Base-by-base conservation (phyloP, 1,284 basidiomycete species). In the Apiotrichum gracile region DNA sequence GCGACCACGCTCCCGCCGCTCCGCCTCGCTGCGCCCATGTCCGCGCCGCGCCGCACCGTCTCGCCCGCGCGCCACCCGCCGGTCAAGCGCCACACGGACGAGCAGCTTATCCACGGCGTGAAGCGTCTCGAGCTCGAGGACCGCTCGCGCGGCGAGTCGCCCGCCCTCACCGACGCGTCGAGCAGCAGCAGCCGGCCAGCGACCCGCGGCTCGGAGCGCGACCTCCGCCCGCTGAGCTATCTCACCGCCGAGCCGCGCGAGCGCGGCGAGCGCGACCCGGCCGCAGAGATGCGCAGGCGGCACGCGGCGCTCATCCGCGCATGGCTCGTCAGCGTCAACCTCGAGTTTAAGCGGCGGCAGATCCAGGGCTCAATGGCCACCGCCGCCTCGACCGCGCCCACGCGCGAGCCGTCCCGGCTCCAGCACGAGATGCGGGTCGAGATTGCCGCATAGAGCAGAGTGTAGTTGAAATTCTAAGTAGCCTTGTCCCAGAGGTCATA, bases 271-370 rank as follows among this genome's bases (percentile, higher is more conserved):
- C 49, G 49, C 7, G 50, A 34, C n/a, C 34, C 47, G 1, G 14
- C 33, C 24, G 47, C 47, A 5, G 67, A 69, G 35, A 55, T 62
- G 51, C 54, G 65, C 39, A 58, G 63, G 37, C 54, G 63, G 37
- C 71, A 73, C 48, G 69, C 68, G 2, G 61, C 63, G 5, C 55
- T 73, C 46, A 73, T 73, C 55, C 61, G 63, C 49, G 60, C 67
- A 4, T 73, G 69, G 71, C 49, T 73, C n/a, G 61, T 73, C 5
- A 68, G 68, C 41, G 71, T 73, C 35, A 73, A 73, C 50, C 54
- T 72, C 31, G 66, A 68, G 50, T 73, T 62, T 38, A 63, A 64
- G 58, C 47, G 63, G 22, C 53, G 55, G 35, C 51, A 62, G 49
- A 37, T 69, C 17, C 43, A 45, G 29, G 19, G 27, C 27, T 21